These are phyloP conservation scores for Veloboletus limbatus DNA, from an alignment of 1,284 basidiomycete genomes.

Conservation along the genomic window DNA sequence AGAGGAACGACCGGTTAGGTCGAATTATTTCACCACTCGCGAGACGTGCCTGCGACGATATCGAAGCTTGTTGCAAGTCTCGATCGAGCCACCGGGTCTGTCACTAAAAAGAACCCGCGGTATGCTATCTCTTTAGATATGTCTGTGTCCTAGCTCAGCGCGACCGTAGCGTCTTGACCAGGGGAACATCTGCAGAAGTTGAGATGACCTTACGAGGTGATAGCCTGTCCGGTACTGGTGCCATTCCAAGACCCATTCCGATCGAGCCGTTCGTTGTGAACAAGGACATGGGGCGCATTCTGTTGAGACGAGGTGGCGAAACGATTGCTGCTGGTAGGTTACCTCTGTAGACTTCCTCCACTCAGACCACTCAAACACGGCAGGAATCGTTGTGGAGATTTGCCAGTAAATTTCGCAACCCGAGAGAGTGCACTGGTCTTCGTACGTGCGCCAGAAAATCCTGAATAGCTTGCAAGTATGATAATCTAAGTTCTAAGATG, in stretches of 20 bases:
- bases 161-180: constrained; percentile 71
- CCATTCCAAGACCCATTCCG: constrained; percentile 63
- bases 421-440: constrained; percentile 10
- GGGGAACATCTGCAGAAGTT: constrained; percentile 81
- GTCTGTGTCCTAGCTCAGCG: constrained; percentile 1
- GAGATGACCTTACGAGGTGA: constrained; percentile 72
- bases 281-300: constrained; percentile 94
- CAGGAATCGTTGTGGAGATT: constrained; percentile 46
- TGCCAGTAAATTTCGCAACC: constrained; percentile 24
- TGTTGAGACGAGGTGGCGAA: constrained; percentile 87
- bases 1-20: constrained; percentile 46
- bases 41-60: constrained; percentile 87
- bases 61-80: constrained; percentile 75
- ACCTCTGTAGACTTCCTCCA: not conserved
- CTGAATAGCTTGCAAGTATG: constrained; percentile 16
- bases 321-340: constrained; percentile 87
- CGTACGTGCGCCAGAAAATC: constrained; percentile 4
- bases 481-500: constrained; percentile 24
- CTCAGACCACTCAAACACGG: constrained; percentile 2
- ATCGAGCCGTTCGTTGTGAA: constrained; percentile 86
- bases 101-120: constrained; percentile 82
- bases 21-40: constrained; percentile 93
- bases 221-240: constrained; percentile 46
- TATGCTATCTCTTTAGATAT: constrained; percentile 27
- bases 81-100: constrained; percentile 75